These are phyloP conservation scores for Pyrenochaeta sp. DNA, from an alignment of 2,329 filamentous ascomycete genomes.

Conservation along the genomic window DNA sequence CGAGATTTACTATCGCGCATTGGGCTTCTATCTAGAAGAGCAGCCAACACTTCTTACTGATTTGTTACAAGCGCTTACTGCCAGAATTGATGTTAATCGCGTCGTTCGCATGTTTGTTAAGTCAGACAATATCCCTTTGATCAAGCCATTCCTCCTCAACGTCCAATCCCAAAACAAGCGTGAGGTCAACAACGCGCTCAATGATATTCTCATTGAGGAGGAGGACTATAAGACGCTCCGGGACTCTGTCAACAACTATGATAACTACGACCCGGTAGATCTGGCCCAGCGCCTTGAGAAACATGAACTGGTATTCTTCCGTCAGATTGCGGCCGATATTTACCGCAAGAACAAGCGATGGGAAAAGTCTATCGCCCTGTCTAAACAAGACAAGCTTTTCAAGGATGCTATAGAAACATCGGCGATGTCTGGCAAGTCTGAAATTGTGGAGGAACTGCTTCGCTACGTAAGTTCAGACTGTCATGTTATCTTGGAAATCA, in stretches of 20 bases:
- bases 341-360: constrained; percentile 99
- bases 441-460: constrained; percentile 93
- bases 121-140: constrained; percentile 95
- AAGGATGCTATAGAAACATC: constrained; percentile 99
- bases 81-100: constrained; percentile 95
- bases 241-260: constrained; percentile 97
- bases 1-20: constrained; percentile 97
- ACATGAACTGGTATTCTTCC: constrained; percentile 98
- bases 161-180: constrained; percentile 98
- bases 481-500: not conserved
- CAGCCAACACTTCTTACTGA: constrained; percentile 97
- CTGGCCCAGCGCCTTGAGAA: constrained; percentile 93
- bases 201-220: constrained; percentile 96
- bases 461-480: constrained; percentile 86
- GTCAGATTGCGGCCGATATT: constrained; percentile 96
- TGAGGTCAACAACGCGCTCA: constrained; percentile 96
- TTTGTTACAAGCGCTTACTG: constrained; percentile 87
- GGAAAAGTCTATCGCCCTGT: constrained; percentile 98
- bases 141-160: constrained; percentile 98
- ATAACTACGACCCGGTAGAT: constrained; percentile 97
- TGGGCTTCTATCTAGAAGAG: constrained; percentile 98
- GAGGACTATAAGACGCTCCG: constrained; percentile 99
- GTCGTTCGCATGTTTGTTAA: constrained; percentile 99
- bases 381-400: constrained; percentile 99
- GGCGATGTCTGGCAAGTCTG: constrained; percentile 86